Percentiles rank a stretch among this genome's conserved stretches.
Conservation (phyloP, 345 rosid species). For the Euphorbia tirucalli region DNA sequence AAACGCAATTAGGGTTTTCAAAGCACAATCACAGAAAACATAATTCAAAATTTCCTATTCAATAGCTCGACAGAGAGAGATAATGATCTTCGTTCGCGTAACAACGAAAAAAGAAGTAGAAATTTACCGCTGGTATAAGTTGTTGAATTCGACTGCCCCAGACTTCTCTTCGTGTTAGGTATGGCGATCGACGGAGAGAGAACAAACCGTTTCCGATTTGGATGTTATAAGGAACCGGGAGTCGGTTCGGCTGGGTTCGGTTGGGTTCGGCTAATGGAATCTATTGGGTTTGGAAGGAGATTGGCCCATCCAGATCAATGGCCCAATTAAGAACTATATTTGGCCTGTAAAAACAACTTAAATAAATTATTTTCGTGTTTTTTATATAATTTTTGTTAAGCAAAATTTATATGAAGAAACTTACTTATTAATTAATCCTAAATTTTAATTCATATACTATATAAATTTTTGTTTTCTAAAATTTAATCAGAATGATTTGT, state of each 20-base stretch:
- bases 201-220: neutral
- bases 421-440: no score
- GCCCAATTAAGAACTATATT: no score
- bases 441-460: no score
- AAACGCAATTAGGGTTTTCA: neutral
- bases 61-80: neutral
- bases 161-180: neutral
- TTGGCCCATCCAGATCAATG: no score
- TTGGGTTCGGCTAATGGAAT: neutral
- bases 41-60: neutral
- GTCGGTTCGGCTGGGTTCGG: constrained; percentile 3
- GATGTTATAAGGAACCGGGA: neutral
- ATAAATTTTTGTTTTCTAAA: no score
- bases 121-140: neutral
- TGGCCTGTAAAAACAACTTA: no score
- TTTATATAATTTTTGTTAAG: no score
- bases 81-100: neutral
- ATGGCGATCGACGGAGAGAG: neutral
- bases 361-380: no score
- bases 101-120: neutral
- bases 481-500: no score
- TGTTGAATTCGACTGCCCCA: neutral
- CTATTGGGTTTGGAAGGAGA: neutral
- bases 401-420: no score
- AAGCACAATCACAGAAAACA: neutral